Base-by-base conservation (phyloP, 2,329 filamentous ascomycete genomes). In the Penicillium griseofulvum region DNA sequence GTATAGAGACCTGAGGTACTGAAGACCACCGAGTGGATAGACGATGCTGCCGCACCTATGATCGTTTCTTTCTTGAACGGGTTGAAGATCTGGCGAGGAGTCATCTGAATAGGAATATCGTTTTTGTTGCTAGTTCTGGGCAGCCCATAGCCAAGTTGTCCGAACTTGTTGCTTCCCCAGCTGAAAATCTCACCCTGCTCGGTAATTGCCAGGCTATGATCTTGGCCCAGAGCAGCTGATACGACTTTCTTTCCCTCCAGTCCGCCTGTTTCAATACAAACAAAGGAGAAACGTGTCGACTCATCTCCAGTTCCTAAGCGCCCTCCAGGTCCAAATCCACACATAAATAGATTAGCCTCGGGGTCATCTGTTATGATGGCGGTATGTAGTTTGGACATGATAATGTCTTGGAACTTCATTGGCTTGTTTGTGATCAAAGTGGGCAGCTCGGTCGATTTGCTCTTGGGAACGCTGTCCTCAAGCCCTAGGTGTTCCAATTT, bases 151-250 rank as follows among this genome's bases (percentile, higher is more conserved):
- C 94, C 94, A 14, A 99, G 81, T 70, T 97, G 93, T 1, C 88
- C 91, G 68, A 85, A 87, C 8, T 82, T 86, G 66, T 97, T 97
- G 61, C 88, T 89, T 8, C 94, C 94, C 94, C 94, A 99, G 1
- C 91, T 94, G 79, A 90, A 96, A 6, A 96, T 84, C 63, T 95
- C 90, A n/a, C 94, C 93, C 50, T 87, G 82, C n/a, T 86, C 86
- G 4, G 90, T 89, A 6, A 97, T 79, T 1, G 91, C 93, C 70
- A 99, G 80, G 3, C 89, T 90, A 70, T 99, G 94, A 62, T 96
- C 94, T 68, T 95, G 90, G 0, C 94, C 94, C 3, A 99, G 80
- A 1, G 91, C 91, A 44, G 96, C 82, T n/a, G 86, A 83, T 2
- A 83, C 77, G 5, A 97, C 81, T 64, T 86, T 89, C 70, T 87